Evolutionary conservation across 2,329 filamentous ascomycete genomes (phyloP).

Genomic region (Paramyrothecium sp.): DNA sequence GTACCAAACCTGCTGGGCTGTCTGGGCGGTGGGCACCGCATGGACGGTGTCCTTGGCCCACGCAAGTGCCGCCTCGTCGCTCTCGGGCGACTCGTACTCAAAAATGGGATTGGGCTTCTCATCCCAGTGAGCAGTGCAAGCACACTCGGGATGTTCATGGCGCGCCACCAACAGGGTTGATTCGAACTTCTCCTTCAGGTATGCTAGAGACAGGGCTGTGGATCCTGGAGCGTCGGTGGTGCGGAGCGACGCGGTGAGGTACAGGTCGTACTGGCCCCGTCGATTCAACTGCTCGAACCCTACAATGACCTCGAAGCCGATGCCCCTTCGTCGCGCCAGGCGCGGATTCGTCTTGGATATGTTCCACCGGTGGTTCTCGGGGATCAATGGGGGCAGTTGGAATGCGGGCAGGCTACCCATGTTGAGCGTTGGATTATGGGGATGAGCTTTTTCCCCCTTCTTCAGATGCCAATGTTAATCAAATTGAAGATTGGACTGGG

Average conservation of each 20-base stretch:
- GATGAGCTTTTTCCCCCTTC: background rate
- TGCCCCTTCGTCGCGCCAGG: background rate
- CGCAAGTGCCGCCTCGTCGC: background rate
- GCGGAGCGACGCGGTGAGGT: background rate
- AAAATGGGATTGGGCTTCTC: slow-evolving; percentile 1
- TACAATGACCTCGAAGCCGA: slow-evolving; percentile 2
- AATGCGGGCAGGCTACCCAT: slow-evolving; percentile 1
- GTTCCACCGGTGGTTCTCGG: slow-evolving; percentile 1
- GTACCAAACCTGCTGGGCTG: slow-evolving; percentile 3
- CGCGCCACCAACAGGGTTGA: slow-evolving; percentile 1
- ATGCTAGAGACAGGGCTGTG: background rate
- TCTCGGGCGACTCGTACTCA: slow-evolving; percentile 3
- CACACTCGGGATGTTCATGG: slow-evolving; percentile 5
- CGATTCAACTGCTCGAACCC: background rate
- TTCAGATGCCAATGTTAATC: background rate
- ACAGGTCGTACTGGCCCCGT: slow-evolving; percentile 3
- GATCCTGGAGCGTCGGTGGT: background rate
- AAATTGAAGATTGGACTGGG: background rate
- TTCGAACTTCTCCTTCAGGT: slow-evolving; percentile 7
- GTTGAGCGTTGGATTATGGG: background rate
- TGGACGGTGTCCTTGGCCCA: slow-evolving; percentile 1
- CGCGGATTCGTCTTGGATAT: slow-evolving; percentile 1
- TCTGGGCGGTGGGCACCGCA: background rate
- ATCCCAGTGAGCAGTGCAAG: slow-evolving; percentile 1
- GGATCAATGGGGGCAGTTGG: background rate